Evolutionary conservation across 1,284 basidiomycete genomes (phyloP), one percentile per base, ranked within the genome.

Genomic region (Boletus sp.): DNA sequence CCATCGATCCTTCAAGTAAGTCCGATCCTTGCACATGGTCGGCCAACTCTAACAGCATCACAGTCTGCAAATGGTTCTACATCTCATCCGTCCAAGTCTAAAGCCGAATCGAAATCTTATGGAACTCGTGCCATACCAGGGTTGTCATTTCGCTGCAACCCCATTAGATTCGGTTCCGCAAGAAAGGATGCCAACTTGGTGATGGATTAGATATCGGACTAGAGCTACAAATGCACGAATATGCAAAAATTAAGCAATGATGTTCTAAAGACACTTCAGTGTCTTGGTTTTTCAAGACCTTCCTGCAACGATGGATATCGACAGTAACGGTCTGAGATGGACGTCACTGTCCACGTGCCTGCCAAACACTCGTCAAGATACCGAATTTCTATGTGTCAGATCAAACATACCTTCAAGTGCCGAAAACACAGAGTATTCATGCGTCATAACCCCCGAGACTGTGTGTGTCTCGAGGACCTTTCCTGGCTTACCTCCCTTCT

Each of bases 291-390:
- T 59, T 73, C 69, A 25, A 66, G 51, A 19, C 65, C 65, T 44
- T 76, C 74, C 27, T 72, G 67, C 46, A 73, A 60, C 14, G 69
- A 62, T 22, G 89, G 89, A 68, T 89, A 92, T 52, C 86, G 77
- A 69, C 93, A 95, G 63, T 81, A 89, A 37, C 77, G 77, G 67
- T 95, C 92, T 17, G 86, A 80, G 46, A 95, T 84, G 48, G 85
- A 91, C 5, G 90, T 91, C n/a, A 98, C 88, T 12, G 85, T 90
- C 91, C 91, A 94, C 14, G 88, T 92, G 38, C 89, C 90, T 88
- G 64, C 51, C 33, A 48, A 57, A 51, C 53, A 42, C 32, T 33
- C 39, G 29, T 67, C 37, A 64, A 45, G 45, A 16, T 16, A 14
- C 17, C 26, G 9, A 32, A 19, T 13, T 22, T 22, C 8, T 29